These are phyloP conservation scores for Tetragonia tetragonoides DNA, from an alignment of 148 eudicot genomes.

Conservation along the genomic window DNA sequence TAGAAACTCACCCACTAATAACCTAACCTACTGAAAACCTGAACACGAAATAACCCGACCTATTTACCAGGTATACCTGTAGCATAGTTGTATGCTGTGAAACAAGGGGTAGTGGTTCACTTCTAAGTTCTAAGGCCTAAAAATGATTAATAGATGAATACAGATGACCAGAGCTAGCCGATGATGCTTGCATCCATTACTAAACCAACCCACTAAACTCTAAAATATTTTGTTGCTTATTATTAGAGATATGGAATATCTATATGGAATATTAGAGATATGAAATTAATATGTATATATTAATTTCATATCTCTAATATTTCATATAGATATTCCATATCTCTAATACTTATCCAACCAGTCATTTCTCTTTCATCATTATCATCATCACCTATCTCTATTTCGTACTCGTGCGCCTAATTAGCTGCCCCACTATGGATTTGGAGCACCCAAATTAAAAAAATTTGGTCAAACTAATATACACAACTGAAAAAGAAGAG, in stretches of 20 bases:
- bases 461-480: constrained; percentile 7
- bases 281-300: too few relatives aligned
- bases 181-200: not conserved
- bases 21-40: too few relatives aligned
- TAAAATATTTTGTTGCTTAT: not conserved
- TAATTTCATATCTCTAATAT: too few relatives aligned
- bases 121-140: not conserved
- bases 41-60: too few relatives aligned
- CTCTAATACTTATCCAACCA: too few relatives aligned
- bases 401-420: not conserved
- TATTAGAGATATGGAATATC: too few relatives aligned
- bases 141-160: constrained; percentile 15
- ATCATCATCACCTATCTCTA: not conserved
- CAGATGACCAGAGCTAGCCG: not conserved
- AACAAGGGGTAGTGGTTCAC: not conserved
- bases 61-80: too few relatives aligned
- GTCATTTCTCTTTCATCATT: not conserved
- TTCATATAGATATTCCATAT: too few relatives aligned
- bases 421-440: constrained; percentile 27
- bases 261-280: too few relatives aligned
- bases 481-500: not conserved
- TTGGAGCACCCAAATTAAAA: constrained; percentile 12
- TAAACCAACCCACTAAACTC: constrained; percentile 15
- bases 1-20: too few relatives aligned
- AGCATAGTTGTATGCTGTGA: not conserved